Evolutionary conservation across 805 yeast genomes (phyloP), one percentile per base, ranked within the genome.

Genomic region (Starmerella cellae): DNA sequence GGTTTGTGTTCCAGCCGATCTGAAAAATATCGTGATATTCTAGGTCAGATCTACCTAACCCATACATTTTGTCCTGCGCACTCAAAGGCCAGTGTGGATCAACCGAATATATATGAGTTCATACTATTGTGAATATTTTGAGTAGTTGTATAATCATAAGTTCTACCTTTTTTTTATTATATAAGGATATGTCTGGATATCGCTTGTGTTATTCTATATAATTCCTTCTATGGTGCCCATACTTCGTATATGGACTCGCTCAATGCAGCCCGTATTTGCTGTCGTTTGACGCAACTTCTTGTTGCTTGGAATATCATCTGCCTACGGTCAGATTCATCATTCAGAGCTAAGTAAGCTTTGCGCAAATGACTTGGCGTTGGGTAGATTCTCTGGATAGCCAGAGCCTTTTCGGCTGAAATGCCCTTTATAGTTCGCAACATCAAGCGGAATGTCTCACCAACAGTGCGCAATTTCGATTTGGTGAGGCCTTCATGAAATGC

Each of bases 371-470:
- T 62, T 0, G 96, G 91, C 0, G 96, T 87, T 2, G 75, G 74
- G 55, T 68, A 91, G 33, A 68, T 57, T 17, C 65, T 64, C 60
- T 87, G 96, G 9, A 91, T 75, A 6, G 74, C 74, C 9, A 75
- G 56, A 0, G 98, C 98, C 56, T 82, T 84, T 48, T 88, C 96
- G 24, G 82, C 61, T 0, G 94, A 75, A 1, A 91, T 67, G 0
- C 97, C 98, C 46, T 73, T 70, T 2, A 81, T 70, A 2, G 85
- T 73, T 79, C 85, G 74, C 19, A 91, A 68, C 78, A 84, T 75
- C 35, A 73, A 66, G 2, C 84, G 62, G 52, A 76, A 88, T 53
- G 83, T 62, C 48, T 88, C 95, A 36, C 74, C 75, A 0, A 83
- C 74, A 0, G 94, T 81, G 54, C 71, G 65, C 65, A 78, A 63